These are phyloP conservation scores for Trichomonas gallinae DNA, from an alignment of 208 protist genomes.

Conservation along the genomic window DNA sequence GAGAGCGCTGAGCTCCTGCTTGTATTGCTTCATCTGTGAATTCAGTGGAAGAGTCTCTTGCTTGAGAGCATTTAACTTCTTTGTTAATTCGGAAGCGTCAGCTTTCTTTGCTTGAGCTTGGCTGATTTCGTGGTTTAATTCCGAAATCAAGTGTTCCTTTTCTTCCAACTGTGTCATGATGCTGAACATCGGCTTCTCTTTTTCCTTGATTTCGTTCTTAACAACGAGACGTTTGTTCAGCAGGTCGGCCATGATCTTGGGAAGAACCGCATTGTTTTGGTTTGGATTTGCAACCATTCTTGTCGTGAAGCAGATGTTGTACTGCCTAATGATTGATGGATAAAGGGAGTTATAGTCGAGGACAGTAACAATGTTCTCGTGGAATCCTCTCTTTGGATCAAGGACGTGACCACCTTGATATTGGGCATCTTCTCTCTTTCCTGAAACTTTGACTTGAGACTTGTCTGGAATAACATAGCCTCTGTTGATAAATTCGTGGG, in stretches of 20 bases:
- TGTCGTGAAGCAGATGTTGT: constrained; percentile 99
- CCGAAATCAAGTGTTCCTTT: background rate
- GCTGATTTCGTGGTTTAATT: too few relatives aligned
- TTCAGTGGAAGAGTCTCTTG: too few relatives aligned
- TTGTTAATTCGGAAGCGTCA: too few relatives aligned
- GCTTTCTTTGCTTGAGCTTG: too few relatives aligned
- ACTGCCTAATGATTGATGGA: constrained; percentile 99
- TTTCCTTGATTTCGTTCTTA: background rate
- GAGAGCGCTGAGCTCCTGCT: background rate
- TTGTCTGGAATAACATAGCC: constrained; percentile 25
- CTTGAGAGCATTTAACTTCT: too few relatives aligned
- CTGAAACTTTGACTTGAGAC: background rate
- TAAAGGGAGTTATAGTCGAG: constrained; percentile 99
- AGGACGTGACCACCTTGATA: constrained; percentile 58
- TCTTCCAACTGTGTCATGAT: background rate
- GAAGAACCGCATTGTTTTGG: background rate
- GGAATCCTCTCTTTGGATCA: constrained; percentile 81
- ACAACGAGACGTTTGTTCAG: background rate
- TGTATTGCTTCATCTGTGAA: background rate
- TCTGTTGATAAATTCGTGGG: background rate
- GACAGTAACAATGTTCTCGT: constrained; percentile 91
- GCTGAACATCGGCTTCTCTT: background rate
- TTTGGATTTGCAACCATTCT: constrained; percentile 41
- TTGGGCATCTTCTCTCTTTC: constrained; percentile 31
- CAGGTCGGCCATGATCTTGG: background rate